phyloP scores from a whole-genome alignment of 176 grass and related monocot species.

The Raddia guianensis region DNA sequence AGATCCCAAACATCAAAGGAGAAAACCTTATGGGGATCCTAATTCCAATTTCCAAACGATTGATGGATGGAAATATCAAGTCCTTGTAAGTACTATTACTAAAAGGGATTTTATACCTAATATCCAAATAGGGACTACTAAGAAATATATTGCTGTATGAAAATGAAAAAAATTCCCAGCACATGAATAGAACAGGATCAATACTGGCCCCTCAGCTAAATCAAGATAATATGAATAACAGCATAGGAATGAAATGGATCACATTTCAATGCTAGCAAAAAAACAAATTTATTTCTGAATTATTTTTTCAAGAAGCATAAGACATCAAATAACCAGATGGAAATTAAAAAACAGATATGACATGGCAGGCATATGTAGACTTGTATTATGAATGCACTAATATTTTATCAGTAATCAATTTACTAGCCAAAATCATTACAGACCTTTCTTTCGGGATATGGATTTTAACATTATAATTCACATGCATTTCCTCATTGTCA shows the following conservation, averaged over 20 bases:
- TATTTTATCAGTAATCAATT: conserved; percentile 10
- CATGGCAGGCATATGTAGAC: background rate
- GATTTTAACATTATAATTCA: conserved; percentile 18
- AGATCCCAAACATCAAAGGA: background rate
- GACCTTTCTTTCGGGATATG: conserved; percentile 5
- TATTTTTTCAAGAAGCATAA: background rate
- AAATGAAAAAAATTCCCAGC: background rate
- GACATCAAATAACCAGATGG: background rate
- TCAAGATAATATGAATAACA: background rate
- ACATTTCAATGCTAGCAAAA: background rate
- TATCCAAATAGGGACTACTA: background rate
- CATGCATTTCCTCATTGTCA: background rate
- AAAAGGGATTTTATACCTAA: background rate
- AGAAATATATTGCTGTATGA: background rate
- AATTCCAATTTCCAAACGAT: background rate
- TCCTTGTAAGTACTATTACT: background rate
- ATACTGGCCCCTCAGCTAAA: background rate
- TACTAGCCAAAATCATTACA: background rate
- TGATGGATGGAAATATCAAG: background rate
- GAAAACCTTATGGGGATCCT: background rate
- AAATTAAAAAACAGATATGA: background rate
- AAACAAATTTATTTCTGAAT: background rate
- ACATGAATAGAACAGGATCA: background rate
- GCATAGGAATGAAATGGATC: conserved; percentile 12
- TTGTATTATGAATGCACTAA: background rate